Base-by-base conservation (phyloP, 768 basidiomycete genomes). In the Imleria badia region DNA sequence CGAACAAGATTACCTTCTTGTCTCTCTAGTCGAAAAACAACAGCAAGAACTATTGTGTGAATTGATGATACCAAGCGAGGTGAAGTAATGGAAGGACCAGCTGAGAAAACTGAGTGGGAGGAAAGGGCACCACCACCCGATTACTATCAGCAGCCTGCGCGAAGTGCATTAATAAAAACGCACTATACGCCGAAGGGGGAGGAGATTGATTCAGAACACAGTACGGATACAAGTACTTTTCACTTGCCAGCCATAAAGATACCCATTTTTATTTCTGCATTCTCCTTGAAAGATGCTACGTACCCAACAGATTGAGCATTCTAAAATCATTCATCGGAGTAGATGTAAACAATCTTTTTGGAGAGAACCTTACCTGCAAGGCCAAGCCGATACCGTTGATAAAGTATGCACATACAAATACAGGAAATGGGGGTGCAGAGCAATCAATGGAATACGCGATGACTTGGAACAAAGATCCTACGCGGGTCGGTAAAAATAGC, bases 241-340 rank as follows among this genome's bases (percentile, higher is more conserved):
- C 13, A 44, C 52, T 60, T 55, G 45, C 67, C 50, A 38, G 79
- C 75, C 84, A 59, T 87, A 84, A 88, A 62, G 17, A 90, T 44
- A 6, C 87, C 82, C 84, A 91, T 88, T 65, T 89, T 89, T 1
- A 72, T 65, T 53, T 83, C 78, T 0, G 82, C 66, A 42, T 83
- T 78, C n/a, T 78, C 70, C 56, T 77, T 77, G 8, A 88, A 69
- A 41, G 73, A 77, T 4, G 84, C 86, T 13, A 91, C 81, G 55
- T 80, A 89, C 9, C 83, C 85, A 61, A 87, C 87, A 1, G 86
- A 79, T 70, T 87, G 87, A 0, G 88, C 86, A 55, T 89, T 84
- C 83, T 88, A 59, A 34, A 56, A 12, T 20, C 45, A 22, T 45
- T 22, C 31, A 31, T n/a, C n/a, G 20, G 30, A 6, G 33, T 15